Conservation (phyloP, 2,329 filamentous ascomycete species). For the Ophiostoma tasmaniense region DNA sequence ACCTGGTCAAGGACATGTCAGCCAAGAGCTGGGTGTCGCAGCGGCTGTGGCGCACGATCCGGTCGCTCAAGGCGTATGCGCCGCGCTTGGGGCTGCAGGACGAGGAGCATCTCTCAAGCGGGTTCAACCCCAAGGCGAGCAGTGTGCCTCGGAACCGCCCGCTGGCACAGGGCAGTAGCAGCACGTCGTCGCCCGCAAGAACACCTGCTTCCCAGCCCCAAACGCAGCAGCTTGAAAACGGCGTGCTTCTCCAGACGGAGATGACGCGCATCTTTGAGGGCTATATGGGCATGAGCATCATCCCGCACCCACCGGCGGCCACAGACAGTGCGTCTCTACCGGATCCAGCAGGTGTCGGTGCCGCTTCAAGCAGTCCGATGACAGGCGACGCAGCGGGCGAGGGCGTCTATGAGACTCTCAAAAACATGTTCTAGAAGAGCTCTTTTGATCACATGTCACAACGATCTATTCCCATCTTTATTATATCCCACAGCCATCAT, state of each 20-base stretch:
- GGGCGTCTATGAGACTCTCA: slow-evolving; percentile 3
- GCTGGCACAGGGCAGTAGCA: background rate
- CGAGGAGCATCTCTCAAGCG: slow-evolving; percentile 29
- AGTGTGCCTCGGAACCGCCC: background rate
- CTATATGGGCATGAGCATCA: slow-evolving; percentile 25
- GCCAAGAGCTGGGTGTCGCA: slow-evolving; percentile 63
- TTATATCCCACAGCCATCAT: background rate
- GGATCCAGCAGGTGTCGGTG: too few relatives aligned
- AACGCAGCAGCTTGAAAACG: slow-evolving; percentile 30
- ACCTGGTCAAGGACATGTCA: slow-evolving; percentile 64
- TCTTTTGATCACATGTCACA: too few relatives aligned
- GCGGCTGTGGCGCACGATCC: slow-evolving; percentile 64
- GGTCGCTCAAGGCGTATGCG: slow-evolving; percentile 61
- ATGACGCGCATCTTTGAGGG: slow-evolving; percentile 43
- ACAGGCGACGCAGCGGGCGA: background rate
- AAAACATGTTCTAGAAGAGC: slow-evolving; percentile 2
- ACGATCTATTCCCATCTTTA: background rate
- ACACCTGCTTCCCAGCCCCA: background rate
- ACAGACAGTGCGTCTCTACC: background rate
- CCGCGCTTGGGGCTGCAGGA: slow-evolving; percentile 57
- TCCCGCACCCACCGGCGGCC: slow-evolving; percentile 10
- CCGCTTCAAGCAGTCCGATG: background rate
- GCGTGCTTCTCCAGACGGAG: slow-evolving; percentile 43
- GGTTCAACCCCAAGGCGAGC: background rate
- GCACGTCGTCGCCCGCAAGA: background rate